Conservation (phyloP, 2,329 filamentous ascomycete species). For the Botrytis aclada region DNA sequence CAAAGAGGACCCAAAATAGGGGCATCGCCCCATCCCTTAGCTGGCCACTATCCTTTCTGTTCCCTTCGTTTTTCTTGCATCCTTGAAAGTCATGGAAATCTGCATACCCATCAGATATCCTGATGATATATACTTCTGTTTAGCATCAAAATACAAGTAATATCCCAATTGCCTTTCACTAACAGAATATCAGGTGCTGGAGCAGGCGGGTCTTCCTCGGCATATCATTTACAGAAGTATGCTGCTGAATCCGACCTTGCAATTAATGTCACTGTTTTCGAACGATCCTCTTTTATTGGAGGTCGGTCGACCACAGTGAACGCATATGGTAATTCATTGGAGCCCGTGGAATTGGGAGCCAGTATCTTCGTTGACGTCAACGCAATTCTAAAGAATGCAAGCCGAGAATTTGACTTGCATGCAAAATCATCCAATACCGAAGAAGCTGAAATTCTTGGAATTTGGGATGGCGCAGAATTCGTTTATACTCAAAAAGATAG, state of each 20-base stretch:
- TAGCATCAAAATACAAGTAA: neutral
- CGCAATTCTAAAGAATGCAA: conserved; percentile 73
- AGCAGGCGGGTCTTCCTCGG: conserved; percentile 80
- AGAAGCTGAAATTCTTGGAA: conserved; percentile 55
- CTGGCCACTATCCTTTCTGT: neutral
- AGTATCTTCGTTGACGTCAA: conserved; percentile 90
- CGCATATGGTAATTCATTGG: conserved; percentile 62
- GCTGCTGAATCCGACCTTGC: conserved; percentile 56
- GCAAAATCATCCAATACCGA: conserved; percentile 47
- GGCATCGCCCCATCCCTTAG: neutral
- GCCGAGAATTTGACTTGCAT: conserved; percentile 66
- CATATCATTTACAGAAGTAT: conserved; percentile 76
- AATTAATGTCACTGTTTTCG: conserved; percentile 83
- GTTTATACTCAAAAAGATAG: conserved; percentile 62
- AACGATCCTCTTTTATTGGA: conserved; percentile 73
- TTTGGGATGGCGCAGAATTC: conserved; percentile 80
- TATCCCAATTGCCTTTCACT: neutral
- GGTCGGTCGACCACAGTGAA: conserved; percentile 85
- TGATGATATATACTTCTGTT: neutral
- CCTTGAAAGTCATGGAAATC: neutral
- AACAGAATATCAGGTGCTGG: conserved; percentile 66
- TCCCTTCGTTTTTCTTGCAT: neutral
- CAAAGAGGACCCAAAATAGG: neutral
- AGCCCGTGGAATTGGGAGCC: conserved; percentile 81
- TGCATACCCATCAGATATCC: neutral